These are phyloP conservation scores for Ocimum tenuiflorum DNA, from an alignment of 257 asterid genomes.

Conservation along the genomic window DNA sequence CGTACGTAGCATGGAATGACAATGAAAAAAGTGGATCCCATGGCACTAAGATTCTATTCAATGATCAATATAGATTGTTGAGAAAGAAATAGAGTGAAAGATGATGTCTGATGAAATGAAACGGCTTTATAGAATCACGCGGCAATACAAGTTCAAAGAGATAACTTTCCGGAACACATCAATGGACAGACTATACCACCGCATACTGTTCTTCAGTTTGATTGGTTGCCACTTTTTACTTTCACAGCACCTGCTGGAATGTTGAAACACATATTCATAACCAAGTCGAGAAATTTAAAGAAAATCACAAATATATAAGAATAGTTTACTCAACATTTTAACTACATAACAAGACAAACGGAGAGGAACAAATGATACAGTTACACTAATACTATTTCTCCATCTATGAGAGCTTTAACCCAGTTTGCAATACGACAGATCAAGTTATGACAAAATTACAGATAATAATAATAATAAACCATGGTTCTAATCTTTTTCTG, in stretches of 20 bases:
- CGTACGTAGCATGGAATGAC: conserved; percentile 76
- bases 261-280: conserved; percentile 9
- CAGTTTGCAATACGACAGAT: not conserved
- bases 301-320: not conserved
- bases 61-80: not conserved
- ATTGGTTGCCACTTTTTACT: conserved; percentile 29
- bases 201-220: conserved; percentile 65
- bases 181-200: conserved; percentile 70
- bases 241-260: conserved; percentile 31
- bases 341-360: too few species aligned
- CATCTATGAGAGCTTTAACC: not conserved
- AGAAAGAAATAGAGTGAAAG: not conserved
- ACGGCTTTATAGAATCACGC: conserved; percentile 69
- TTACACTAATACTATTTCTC: too few species aligned
- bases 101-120: conserved; percentile 6
- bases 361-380: too few species aligned
- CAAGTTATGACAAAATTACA: too few species aligned
- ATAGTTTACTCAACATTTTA: too few species aligned
- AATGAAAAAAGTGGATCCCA: conserved; percentile 67
- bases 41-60: conserved; percentile 26
- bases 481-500: too few species aligned
- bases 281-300: not conserved
- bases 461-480: too few species aligned
- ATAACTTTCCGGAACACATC: conserved; percentile 69
- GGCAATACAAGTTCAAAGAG: conserved; percentile 86